Base-by-base conservation (phyloP, 306 rosid genomes). In the Hylodesmum podocarpum region DNA sequence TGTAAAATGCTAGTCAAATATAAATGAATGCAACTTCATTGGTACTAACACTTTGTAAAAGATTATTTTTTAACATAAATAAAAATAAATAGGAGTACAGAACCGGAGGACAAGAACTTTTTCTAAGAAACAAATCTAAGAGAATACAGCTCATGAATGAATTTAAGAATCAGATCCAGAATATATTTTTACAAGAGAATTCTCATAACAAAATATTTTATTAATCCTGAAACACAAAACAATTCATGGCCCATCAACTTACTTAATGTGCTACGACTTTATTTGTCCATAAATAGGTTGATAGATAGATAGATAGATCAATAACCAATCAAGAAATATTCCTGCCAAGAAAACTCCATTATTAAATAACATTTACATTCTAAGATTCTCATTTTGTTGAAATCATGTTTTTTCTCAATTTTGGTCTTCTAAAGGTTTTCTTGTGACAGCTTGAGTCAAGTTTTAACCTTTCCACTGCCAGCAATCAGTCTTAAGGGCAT, bases 201-300 rank as follows among this genome's bases (percentile, higher is more conserved):
- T 27, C 0, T 57, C 64, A 57, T 27, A 24, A 24, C 2, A 57
- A 54, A 55, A 10, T 27, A 14, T 57, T 57, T 4, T 57, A 57
- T 57, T 8, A 57, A 57, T 25, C n/a, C 29, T 53, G 4, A 22
- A 22, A 53, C 14, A 22, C 22, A 10, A 9, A 22, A n/a, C n/a
- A n/a, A n/a, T 14, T 61, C 67, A 61, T 31, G 67, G 25, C 43
- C 25, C 44, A 61, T 31, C 67, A 61, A 61, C 8, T 28, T 61
- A 61, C 16, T 61, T n/a, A 24, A 33, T 16, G 43, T 61, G 31
- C 44, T 15, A 8, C 27, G 33, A 61, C 14, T 8, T 61, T 25
- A 61, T 33, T 61, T 61, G 67, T 29, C 67, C 44, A 61, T 7
- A 61, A 61, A 16, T 61, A 61, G 44, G 67, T 61, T n/a, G n/a